Evolutionary conservation across 176 grass and related monocot genomes (phyloP).

Genomic region (Cymbopogon citratus): DNA sequence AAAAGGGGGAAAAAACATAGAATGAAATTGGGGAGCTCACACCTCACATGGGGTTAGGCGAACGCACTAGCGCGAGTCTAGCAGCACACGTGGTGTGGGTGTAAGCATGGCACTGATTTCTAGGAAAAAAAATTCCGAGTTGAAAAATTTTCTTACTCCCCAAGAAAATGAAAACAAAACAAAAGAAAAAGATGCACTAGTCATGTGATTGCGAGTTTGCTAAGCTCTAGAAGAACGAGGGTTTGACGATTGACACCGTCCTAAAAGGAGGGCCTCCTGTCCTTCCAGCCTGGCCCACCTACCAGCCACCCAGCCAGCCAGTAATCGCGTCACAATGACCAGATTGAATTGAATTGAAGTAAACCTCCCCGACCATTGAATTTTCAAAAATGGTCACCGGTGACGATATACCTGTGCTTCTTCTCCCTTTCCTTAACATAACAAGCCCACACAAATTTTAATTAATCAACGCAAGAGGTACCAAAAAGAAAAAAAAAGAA

Average conservation of each 20-base stretch:
- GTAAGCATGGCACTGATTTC: neutral
- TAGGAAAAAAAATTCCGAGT: neutral
- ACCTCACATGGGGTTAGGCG: neutral
- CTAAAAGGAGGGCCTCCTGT: neutral
- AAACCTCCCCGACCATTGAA: neutral
- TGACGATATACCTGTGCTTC: neutral
- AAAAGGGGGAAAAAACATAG: neutral
- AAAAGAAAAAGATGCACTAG: neutral
- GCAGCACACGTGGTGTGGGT: neutral
- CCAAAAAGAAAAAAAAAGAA: too few species aligned
- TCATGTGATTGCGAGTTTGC: neutral
- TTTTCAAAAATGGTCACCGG: neutral
- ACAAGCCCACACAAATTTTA: too few species aligned
- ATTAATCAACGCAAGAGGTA: too few species aligned
- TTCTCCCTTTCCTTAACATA: neutral
- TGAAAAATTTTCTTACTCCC: neutral
- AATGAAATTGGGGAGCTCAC: neutral
- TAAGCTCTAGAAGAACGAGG: neutral
- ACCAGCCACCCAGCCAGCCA: neutral
- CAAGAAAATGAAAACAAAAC: neutral
- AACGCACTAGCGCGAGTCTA: neutral
- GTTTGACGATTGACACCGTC: slow-evolving; percentile 17
- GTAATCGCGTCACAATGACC: neutral
- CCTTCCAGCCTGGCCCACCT: neutral
- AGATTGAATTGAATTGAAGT: neutral